Percentiles rank a stretch among this genome's conserved stretches.
Conservation (phyloP, 2,329 filamentous ascomycete species). For the Aspergillus sp. region DNA sequence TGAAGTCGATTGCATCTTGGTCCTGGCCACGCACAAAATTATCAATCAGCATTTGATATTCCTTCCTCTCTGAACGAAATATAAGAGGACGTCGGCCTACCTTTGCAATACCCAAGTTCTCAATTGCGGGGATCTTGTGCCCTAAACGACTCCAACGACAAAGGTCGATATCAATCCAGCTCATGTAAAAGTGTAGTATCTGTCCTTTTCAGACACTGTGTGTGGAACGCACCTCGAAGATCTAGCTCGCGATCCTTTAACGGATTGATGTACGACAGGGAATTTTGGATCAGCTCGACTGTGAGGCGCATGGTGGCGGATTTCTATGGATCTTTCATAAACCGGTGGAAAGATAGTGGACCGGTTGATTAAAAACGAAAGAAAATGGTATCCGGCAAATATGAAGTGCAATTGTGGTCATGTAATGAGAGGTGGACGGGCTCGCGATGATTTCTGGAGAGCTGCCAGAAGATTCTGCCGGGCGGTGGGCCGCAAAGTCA, state of each 20-base stretch:
- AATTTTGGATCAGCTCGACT: slow-evolving; percentile 87
- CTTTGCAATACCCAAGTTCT: slow-evolving; percentile 93
- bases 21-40: slow-evolving; percentile 56
- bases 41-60: not conserved
- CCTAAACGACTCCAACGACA: slow-evolving; percentile 62
- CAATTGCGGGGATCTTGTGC: slow-evolving; percentile 95
- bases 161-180: slow-evolving; percentile 79
- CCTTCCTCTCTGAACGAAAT: not conserved
- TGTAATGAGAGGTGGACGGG: not conserved
- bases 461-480: slow-evolving; percentile 10
- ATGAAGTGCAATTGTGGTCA: not conserved
- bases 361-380: not conserved
- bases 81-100: slow-evolving; percentile 55
- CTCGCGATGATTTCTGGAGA: slow-evolving; percentile 1
- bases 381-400: not conserved
- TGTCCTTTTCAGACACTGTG: slow-evolving; percentile 73
- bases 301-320: slow-evolving; percentile 79
- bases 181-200: slow-evolving; percentile 81
- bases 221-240: slow-evolving; percentile 83
- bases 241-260: slow-evolving; percentile 98
- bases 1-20: slow-evolving; percentile 96
- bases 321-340: not conserved
- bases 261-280: slow-evolving; percentile 97
- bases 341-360: not conserved
- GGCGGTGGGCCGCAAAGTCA: slow-evolving; percentile 5